These are phyloP conservation scores for Candida oleophila DNA, from an alignment of 805 yeast genomes.

Conservation along the genomic window DNA sequence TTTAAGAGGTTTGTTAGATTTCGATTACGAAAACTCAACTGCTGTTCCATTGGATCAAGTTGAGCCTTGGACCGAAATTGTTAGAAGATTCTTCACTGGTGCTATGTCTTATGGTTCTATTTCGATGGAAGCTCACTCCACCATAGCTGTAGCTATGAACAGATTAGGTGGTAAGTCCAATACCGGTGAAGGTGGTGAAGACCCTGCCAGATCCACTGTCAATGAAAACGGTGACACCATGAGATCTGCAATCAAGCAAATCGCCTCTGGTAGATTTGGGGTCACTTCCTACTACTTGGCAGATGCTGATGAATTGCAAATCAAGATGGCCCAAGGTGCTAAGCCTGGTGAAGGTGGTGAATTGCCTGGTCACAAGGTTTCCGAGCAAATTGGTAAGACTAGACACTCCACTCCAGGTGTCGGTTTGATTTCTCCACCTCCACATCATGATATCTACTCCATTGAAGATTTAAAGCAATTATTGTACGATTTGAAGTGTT, in stretches of 20 bases:
- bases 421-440: conserved; percentile 96
- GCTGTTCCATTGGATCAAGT: conserved; percentile 95
- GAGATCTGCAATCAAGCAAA: conserved; percentile 98
- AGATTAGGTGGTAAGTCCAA: conserved; percentile 96
- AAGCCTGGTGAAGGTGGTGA: conserved; percentile 99
- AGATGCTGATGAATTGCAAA: conserved; percentile 96
- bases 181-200: conserved; percentile 99
- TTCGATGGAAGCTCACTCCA: conserved; percentile 97
- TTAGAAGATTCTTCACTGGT: conserved; percentile 96
- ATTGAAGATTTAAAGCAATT: conserved; percentile 97
- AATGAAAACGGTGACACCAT: conserved; percentile 90
- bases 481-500: conserved; percentile 92
- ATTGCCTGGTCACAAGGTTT: conserved; percentile 90
- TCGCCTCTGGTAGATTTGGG: conserved; percentile 98
- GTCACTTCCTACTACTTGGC: conserved; percentile 92
- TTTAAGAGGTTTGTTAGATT: conserved; percentile 87
- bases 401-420: conserved; percentile 97
- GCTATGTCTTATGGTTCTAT: conserved; percentile 99
- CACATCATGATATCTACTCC: conserved; percentile 97
- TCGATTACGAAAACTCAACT: conserved; percentile 69
- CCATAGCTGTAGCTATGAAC: conserved; percentile 98
- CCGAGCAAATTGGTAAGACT: conserved; percentile 84
- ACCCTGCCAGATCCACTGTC: conserved; percentile 80
- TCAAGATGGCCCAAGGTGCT: conserved; percentile 99
- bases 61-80: conserved; percentile 99